These are phyloP conservation scores for Polygonum aviculare DNA, from an alignment of 148 eudicot species.

Conservation along the genomic window DNA sequence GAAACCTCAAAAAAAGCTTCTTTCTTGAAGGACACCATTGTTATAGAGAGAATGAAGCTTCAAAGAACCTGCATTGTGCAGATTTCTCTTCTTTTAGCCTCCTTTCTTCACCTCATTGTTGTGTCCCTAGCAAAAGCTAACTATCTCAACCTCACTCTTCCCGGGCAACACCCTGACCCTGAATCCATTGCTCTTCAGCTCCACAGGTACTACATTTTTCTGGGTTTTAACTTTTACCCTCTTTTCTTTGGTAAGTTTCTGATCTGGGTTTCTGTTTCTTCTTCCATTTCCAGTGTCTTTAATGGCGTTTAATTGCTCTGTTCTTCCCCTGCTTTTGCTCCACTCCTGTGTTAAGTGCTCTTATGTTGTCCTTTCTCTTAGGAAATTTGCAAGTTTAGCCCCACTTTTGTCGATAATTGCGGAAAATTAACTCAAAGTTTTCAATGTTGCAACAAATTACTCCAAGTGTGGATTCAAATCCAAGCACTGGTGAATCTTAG, in stretches of 20 bases:
- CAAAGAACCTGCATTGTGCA: conserved; percentile 49
- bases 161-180: conserved; percentile 88
- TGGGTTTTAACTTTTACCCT: neutral
- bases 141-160: conserved; percentile 49
- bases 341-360: neutral
- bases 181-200: conserved; percentile 58
- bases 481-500: too few species aligned
- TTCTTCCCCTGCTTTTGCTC: neutral
- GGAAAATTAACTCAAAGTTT: too few species aligned
- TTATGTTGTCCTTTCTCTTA: neutral
- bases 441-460: too few species aligned
- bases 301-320: neutral
- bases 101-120: conserved; percentile 4
- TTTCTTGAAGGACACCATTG: neutral
- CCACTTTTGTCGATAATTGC: too few species aligned
- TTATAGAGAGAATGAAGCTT: conserved; percentile 23
- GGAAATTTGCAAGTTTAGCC: too few species aligned
- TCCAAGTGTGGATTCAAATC: too few species aligned
- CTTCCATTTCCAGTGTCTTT: neutral
- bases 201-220: conserved; percentile 40
- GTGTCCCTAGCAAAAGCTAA: conserved; percentile 20
- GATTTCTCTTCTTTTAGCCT: conserved; percentile 20
- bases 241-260: neutral
- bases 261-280: neutral
- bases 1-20: neutral